These are phyloP conservation scores for Pyrrhoderma noxium DNA, from an alignment of 1,284 basidiomycete species.

Conservation along the genomic window DNA sequence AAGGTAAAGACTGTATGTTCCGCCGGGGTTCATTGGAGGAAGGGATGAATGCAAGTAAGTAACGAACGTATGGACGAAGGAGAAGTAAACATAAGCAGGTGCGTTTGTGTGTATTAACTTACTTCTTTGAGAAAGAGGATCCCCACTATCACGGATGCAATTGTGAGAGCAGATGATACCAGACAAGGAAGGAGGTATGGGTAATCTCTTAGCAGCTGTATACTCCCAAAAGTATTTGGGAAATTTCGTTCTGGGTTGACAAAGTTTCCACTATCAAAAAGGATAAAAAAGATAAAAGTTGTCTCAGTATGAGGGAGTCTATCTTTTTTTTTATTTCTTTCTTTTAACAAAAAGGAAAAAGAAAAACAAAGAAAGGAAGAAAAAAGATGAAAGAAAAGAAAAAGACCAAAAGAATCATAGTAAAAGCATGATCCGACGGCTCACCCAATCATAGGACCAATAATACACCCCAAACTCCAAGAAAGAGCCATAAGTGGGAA, in stretches of 20 bases:
- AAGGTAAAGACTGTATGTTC: conserved; percentile 16
- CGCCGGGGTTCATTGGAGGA: too few relatives aligned
- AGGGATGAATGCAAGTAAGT: too few relatives aligned
- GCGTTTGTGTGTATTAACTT: too few relatives aligned
- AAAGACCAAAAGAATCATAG: too few relatives aligned
- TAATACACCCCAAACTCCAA: conserved; percentile 21
- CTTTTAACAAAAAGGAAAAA: too few relatives aligned
- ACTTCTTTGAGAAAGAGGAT: conserved; percentile 20
- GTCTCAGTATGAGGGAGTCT: too few relatives aligned
- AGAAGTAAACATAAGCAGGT: too few relatives aligned
- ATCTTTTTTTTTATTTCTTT: too few relatives aligned
- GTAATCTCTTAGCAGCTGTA: conserved; percentile 22
- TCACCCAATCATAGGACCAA: conserved; percentile 20
- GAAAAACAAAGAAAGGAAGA: too few relatives aligned
- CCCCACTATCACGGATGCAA: conserved; percentile 18
- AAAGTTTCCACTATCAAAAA: conserved; percentile 15
- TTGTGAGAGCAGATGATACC: conserved; percentile 17
- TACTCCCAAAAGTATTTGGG: conserved; percentile 18
- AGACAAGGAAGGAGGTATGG: conserved; percentile 25
- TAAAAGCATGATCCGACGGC: not conserved
- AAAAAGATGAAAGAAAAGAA: too few relatives aligned
- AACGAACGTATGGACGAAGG: too few relatives aligned
- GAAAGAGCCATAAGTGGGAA: conserved; percentile 23
- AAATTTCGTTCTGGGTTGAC: conserved; percentile 20
- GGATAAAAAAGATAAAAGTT: conserved; percentile 1